Percentiles rank a stretch among this genome's conserved stretches.
Evolutionary conservation across 2,329 filamentous ascomycete species (phyloP).

Genomic region (Fusarium protoensiforme): DNA sequence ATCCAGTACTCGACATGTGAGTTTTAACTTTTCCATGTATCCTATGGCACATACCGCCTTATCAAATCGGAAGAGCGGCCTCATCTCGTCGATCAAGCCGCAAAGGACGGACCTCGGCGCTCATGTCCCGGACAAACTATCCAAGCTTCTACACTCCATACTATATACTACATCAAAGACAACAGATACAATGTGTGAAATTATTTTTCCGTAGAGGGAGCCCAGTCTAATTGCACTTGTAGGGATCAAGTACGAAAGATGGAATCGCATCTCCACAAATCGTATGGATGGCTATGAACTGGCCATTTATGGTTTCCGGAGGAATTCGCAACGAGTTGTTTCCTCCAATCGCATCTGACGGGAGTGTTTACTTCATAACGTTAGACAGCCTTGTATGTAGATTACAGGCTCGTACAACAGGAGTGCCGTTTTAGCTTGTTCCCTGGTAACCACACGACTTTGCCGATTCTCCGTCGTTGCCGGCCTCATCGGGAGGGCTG

Average conservation of each 20-base stretch:
- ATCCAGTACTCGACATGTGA: neutral
- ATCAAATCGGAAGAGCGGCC: neutral
- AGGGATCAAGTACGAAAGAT: constrained; percentile 3
- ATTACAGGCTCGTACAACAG: constrained; percentile 1
- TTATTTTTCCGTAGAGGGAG: constrained; percentile 4
- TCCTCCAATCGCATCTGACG: neutral
- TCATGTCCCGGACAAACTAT: neutral
- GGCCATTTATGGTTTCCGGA: neutral
- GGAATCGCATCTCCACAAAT: constrained; percentile 4
- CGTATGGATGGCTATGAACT: neutral
- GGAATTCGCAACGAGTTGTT: neutral
- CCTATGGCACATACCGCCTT: neutral
- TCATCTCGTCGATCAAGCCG: neutral
- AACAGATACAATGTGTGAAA: neutral
- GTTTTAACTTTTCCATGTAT: neutral
- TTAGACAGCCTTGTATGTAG: neutral
- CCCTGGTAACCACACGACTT: neutral
- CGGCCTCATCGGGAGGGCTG: neutral
- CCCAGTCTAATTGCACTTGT: constrained; percentile 9
- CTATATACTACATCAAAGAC: neutral
- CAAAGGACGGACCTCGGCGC: neutral
- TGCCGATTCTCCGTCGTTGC: neutral
- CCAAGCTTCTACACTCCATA: neutral
- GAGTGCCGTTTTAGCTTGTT: neutral
- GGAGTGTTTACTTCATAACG: neutral